phyloP scores from a whole-genome alignment of 176 grass and related monocot genomes.

The Puya raimondii region DNA sequence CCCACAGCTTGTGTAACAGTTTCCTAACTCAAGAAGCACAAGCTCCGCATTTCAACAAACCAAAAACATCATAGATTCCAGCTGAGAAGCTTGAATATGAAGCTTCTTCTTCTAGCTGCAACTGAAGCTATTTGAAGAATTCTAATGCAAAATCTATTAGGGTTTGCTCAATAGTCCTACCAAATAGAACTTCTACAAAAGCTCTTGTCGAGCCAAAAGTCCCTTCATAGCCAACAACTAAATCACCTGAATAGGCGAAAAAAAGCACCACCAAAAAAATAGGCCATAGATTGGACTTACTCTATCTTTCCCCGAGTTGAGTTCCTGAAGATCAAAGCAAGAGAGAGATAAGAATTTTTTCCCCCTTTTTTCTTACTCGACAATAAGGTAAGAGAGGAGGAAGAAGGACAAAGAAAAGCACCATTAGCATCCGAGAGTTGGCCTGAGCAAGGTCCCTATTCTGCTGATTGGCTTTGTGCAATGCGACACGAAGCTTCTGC shows the following conservation, averaged over 20 bases:
- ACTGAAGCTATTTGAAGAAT: too few relatives aligned
- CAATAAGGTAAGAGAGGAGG: slow-evolving; percentile 3
- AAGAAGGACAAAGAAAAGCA: slow-evolving; percentile 21
- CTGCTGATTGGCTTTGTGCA: slow-evolving; percentile 33
- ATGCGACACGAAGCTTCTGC: slow-evolving; percentile 29
- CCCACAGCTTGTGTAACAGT: too few relatives aligned
- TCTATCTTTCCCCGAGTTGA: slow-evolving; percentile 48
- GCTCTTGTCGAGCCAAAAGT: neutral
- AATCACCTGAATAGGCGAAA: slow-evolving; percentile 15
- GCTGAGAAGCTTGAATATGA: too few relatives aligned
- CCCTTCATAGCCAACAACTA: slow-evolving; percentile 18
- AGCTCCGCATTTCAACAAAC: neutral
- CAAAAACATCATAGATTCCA: neutral
- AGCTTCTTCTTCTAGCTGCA: too few relatives aligned
- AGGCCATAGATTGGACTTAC: slow-evolving; percentile 28
- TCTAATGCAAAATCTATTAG: too few relatives aligned
- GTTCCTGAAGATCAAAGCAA: slow-evolving; percentile 40
- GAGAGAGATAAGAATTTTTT: neutral
- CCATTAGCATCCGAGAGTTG: slow-evolving; percentile 47
- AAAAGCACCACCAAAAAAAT: neutral
- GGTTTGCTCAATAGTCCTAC: too few relatives aligned
- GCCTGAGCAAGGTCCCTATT: slow-evolving; percentile 38
- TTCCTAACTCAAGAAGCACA: neutral
- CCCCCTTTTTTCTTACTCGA: neutral
- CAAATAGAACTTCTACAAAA: too few relatives aligned